These are phyloP conservation scores for Rhodocollybia butyracea DNA, from an alignment of 768 basidiomycete genomes.

Conservation along the genomic window DNA sequence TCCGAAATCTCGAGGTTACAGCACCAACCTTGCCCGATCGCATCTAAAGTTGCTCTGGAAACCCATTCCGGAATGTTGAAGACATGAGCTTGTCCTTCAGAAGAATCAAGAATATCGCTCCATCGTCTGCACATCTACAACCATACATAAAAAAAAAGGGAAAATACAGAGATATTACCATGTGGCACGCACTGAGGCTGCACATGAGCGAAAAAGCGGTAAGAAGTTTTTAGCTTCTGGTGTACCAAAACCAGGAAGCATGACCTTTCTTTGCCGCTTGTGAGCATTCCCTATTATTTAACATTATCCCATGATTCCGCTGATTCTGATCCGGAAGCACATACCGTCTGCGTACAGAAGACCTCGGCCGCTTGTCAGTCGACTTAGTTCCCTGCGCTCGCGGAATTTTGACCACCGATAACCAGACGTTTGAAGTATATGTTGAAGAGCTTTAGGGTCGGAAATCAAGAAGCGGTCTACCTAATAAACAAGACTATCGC, in stretches of 20 bases:
- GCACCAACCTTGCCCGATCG: constrained; percentile 35
- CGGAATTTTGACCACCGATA: constrained; percentile 26
- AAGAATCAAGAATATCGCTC: constrained; percentile 22
- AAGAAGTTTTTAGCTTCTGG: constrained; percentile 24
- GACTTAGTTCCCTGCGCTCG: constrained; percentile 14
- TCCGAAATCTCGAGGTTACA: constrained; percentile 26
- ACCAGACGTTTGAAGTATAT: constrained; percentile 27
- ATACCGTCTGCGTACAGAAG: constrained; percentile 27
- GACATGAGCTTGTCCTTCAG: constrained; percentile 9
- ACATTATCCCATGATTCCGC: constrained; percentile 14
- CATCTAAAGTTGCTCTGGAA: constrained; percentile 32
- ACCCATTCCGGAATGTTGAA: constrained; percentile 26
- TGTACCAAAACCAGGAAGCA: constrained; percentile 30
- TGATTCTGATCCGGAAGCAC: constrained; percentile 15
- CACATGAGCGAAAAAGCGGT: constrained; percentile 24
- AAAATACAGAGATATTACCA: no score
- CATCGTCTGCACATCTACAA: constrained; percentile 23
- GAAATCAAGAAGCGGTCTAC: constrained; percentile 25
- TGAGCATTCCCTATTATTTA: constrained; percentile 19
- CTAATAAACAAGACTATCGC: constrained; percentile 11
- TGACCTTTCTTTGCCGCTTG: constrained; percentile 28
- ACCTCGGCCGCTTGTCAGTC: constrained; percentile 23
- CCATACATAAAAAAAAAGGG: background rate
- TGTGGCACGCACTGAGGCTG: constrained; percentile 25
- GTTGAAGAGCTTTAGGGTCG: constrained; percentile 30